Evolutionary conservation across 208 protist species (phyloP).

Genomic region (Wallacemonas collosoma): DNA sequence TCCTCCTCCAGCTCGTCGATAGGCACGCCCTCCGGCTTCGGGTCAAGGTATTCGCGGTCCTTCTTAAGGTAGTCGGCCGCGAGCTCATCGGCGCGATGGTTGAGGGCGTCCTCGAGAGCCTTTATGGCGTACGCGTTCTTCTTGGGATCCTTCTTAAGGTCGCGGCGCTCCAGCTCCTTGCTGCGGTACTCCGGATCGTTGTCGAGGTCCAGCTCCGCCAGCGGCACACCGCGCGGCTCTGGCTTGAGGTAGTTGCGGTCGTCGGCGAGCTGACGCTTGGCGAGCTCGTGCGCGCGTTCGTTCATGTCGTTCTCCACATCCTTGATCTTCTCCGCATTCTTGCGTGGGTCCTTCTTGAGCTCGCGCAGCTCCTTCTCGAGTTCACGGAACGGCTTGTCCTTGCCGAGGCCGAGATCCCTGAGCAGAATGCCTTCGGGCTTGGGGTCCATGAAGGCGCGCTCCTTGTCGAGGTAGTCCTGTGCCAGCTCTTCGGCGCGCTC

Average conservation of each 20-base stretch:
- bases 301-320: conserved; percentile 64
- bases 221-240: conserved; percentile 68
- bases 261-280: conserved; percentile 43
- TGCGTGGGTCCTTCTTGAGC: conserved; percentile 50
- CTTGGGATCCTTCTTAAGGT: conserved; percentile 51
- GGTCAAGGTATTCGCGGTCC: conserved; percentile 78
- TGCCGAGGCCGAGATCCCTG: conserved; percentile 52
- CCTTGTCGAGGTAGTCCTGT: conserved; percentile 46
- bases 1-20: conserved; percentile 50
- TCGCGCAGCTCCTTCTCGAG: conserved; percentile 55
- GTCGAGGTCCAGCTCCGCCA: conserved; percentile 63
- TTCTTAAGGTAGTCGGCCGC: conserved; percentile 64
- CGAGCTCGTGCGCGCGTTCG: conserved; percentile 53
- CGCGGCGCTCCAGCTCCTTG: conserved; percentile 50
- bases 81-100: conserved; percentile 57
- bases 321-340: conserved; percentile 38
- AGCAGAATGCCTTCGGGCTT: conserved; percentile 64
- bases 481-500: conserved; percentile 61
- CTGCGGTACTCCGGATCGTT: conserved; percentile 54
- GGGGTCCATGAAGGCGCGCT: conserved; percentile 56
- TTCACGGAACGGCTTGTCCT: conserved; percentile 54
- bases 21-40: conserved; percentile 68
- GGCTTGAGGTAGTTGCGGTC: conserved; percentile 70
- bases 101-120: conserved; percentile 60
- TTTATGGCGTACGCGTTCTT: conserved; percentile 29